phyloP scores from a whole-genome alignment of 202 grass and related monocot genomes.

The Brachypodium distachyon region DNA sequence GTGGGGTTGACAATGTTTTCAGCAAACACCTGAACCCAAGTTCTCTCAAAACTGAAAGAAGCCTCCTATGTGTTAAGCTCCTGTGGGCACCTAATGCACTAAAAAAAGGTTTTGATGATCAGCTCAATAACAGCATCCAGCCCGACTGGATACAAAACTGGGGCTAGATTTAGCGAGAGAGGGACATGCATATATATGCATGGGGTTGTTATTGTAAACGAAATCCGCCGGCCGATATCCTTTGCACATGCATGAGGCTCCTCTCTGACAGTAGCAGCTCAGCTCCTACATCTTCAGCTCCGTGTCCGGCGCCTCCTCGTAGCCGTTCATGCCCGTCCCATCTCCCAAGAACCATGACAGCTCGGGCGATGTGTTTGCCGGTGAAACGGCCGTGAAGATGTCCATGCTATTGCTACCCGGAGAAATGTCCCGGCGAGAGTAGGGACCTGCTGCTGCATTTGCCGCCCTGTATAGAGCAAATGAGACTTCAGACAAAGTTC shows the following conservation, averaged over 20 bases:
- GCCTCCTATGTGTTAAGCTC: too few species aligned
- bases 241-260: too few species aligned
- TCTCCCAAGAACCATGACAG: background rate
- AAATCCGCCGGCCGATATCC: too few species aligned
- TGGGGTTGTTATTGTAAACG: background rate
- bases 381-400: background rate
- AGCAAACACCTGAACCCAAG: too few species aligned
- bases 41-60: too few species aligned
- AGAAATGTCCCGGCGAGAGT: background rate
- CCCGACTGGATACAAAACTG: too few species aligned
- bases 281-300: constrained; percentile 26
- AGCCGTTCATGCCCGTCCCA: background rate
- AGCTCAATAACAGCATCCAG: too few species aligned
- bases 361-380: background rate
- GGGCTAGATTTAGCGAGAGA: too few species aligned
- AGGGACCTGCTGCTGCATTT: background rate
- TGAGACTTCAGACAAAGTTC: background rate
- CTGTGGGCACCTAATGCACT: too few species aligned
- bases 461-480: background rate
- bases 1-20: too few species aligned
- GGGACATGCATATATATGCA: too few species aligned
- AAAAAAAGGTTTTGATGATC: too few species aligned
- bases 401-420: background rate
- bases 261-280: background rate
- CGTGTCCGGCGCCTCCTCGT: background rate